phyloP scores from a whole-genome alignment of 1,284 basidiomycete genomes.

The Papiliotrema flavescens region DNA sequence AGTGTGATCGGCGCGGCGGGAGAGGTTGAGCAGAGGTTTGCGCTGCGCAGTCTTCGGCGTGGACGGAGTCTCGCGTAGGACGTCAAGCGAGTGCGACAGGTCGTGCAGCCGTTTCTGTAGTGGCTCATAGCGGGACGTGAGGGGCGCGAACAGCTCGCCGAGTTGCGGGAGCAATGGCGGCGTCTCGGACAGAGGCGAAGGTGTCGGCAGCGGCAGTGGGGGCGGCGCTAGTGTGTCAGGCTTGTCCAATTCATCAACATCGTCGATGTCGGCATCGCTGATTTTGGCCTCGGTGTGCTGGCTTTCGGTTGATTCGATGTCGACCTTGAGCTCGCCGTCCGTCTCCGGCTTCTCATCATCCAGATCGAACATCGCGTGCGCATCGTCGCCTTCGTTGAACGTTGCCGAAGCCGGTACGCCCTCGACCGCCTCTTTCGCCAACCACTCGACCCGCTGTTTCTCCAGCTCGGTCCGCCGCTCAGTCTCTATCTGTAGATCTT shows the following conservation, averaged over 20 bases:
- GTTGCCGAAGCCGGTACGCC: slow-evolving; percentile 10
- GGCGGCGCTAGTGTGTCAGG: background rate
- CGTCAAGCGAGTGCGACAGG: slow-evolving; percentile 36
- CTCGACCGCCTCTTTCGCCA: slow-evolving; percentile 42
- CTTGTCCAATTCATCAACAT: background rate
- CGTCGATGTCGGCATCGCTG: background rate
- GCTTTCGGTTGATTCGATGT: background rate
- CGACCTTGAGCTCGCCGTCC: slow-evolving; percentile 1
- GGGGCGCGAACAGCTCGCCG: slow-evolving; percentile 25
- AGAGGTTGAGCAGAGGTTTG: slow-evolving; percentile 10
- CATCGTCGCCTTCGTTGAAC: background rate
- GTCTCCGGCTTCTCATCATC: slow-evolving; percentile 4
- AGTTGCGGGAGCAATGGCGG: slow-evolving; percentile 22
- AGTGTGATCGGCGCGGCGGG: slow-evolving; percentile 40
- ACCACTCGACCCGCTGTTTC: slow-evolving; percentile 45
- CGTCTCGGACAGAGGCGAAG: slow-evolving; percentile 13
- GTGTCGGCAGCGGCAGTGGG: background rate
- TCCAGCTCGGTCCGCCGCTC: slow-evolving; percentile 59
- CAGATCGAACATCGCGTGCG: slow-evolving; percentile 8
- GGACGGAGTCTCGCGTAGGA: slow-evolving; percentile 24
- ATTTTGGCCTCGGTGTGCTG: background rate
- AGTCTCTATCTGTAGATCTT: slow-evolving; percentile 65
- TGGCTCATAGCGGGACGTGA: slow-evolving; percentile 27
- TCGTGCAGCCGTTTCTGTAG: slow-evolving; percentile 43
- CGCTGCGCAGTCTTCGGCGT: slow-evolving; percentile 7